phyloP scores from a whole-genome alignment of 2,329 filamentous ascomycete genomes.

The Kalmusia sp. region DNA sequence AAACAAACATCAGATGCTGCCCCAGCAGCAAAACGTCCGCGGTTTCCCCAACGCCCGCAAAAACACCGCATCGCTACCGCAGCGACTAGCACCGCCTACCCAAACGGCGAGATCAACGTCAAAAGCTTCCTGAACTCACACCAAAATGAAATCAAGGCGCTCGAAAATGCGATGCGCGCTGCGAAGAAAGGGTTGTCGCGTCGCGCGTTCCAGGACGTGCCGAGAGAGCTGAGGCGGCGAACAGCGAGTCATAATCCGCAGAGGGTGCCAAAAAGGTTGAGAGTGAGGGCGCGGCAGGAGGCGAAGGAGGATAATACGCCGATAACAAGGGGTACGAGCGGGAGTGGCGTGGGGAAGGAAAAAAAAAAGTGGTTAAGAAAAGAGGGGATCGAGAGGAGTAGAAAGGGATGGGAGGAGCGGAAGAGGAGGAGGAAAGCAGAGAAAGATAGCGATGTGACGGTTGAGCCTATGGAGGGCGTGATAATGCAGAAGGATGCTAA shows the following conservation, averaged over 20 bases:
- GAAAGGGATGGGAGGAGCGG: conserved; percentile 67
- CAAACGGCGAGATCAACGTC: conserved; percentile 81
- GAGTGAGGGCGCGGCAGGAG: conserved; percentile 71
- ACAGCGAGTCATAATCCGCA: conserved; percentile 97
- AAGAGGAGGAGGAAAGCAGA: conserved; percentile 52
- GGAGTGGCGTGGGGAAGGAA: conserved; percentile 61
- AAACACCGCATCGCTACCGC: conserved; percentile 36
- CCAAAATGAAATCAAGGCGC: conserved; percentile 85
- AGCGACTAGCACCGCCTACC: conserved; percentile 58
- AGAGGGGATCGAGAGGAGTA: conserved; percentile 77
- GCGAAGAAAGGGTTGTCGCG: conserved; percentile 70
- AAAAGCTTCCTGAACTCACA: conserved; percentile 83
- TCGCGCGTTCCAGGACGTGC: conserved; percentile 90
- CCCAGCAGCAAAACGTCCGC: conserved; percentile 26
- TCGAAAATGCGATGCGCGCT: conserved; percentile 81
- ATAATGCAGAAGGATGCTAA: conserved; percentile 26
- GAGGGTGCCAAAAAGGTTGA: conserved; percentile 80
- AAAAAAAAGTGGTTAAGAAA: conserved; percentile 65
- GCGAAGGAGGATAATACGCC: conserved; percentile 94
- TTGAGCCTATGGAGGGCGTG: conserved; percentile 35
- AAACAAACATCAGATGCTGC: conserved; percentile 12
- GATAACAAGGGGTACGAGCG: conserved; percentile 70
- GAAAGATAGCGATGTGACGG: conserved; percentile 29
- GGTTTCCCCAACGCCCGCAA: conserved; percentile 33
- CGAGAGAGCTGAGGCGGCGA: conserved; percentile 80